These are phyloP conservation scores for Knoxia roxburghii DNA, from an alignment of 257 asterid species.

Conservation along the genomic window DNA sequence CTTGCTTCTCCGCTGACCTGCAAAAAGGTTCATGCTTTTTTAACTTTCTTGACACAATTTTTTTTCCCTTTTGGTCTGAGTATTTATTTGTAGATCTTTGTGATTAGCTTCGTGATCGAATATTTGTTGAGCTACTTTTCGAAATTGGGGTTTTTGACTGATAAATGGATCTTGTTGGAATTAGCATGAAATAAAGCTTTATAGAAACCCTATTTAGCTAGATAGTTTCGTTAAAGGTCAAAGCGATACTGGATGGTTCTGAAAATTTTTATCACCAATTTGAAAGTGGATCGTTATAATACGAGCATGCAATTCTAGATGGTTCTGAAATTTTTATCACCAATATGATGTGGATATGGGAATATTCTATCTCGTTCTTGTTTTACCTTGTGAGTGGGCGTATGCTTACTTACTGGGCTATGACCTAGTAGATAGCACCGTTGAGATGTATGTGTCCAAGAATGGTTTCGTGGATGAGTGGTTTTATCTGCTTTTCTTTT, in stretches of 20 bases:
- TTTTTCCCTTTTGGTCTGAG: neutral
- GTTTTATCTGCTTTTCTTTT: neutral
- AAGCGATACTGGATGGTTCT: neutral
- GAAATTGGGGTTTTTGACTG: neutral
- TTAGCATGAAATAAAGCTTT: neutral
- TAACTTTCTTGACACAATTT: neutral
- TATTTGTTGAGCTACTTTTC: constrained; percentile 1
- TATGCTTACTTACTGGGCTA: neutral
- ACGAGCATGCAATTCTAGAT: no score
- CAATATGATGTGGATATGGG: neutral
- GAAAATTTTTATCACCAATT: neutral
- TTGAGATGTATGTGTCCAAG: neutral
- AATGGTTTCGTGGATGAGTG: neutral
- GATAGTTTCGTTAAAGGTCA: neutral
- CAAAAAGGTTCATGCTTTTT: constrained; percentile 38
- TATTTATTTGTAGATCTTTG: neutral
- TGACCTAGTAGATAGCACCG: no score
- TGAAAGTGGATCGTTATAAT: neutral
- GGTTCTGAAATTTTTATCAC: no score
- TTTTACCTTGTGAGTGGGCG: neutral
- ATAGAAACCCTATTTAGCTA: neutral
- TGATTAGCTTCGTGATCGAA: neutral
- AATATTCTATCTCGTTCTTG: neutral
- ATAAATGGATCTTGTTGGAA: constrained; percentile 10
- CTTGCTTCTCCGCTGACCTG: constrained; percentile 66